Base-by-base conservation (phyloP, 139 green algal species). In the Zygnema circumcarinatum region DNA sequence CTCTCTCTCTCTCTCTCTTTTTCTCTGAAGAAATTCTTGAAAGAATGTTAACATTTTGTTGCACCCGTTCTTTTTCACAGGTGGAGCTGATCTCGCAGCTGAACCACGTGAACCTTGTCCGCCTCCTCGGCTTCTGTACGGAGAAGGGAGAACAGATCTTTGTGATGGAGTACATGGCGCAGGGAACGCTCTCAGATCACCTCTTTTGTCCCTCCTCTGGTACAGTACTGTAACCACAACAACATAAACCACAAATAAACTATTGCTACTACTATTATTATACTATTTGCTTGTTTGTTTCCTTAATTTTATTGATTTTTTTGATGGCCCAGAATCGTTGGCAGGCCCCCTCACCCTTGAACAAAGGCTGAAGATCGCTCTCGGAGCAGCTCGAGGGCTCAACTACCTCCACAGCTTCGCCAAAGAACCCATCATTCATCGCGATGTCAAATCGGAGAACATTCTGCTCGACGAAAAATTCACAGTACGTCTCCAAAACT, bases 391-490 rank as follows among this genome's bases (percentile, higher is more conserved):
- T 53, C 33, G 75, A 39, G 75, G 75, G 20, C 38, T 83, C 16
- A 33, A 83, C 39, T 83, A 83, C 81, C 84, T 94, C 38, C 92
- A 94, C 54, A 68, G 92, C 11, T 83, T 56, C 3, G 75, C 75
- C 33, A 83, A 33, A 3, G 75, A 68, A 25, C 75, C 75, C 2
- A 79, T 92, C 86, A 39, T 93, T 1, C 92, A 94, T 42, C 25
- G 92, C 11, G 88, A 93, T 67, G 69, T 94, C 38, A 93, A 92
- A 38, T 90, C 91, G 2, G 40, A 40, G 36, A 93, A 94, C 78
- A 90, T 94, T 20, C 74, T 94, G 32, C 74, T 94, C 38, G 88
- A 92, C 32, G 1, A 82, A 53, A 3, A 91, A 39, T 80, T 76
- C 69, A 33, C 87, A 73, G 92, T 78, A 67, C 11, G 3, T 31